Base-by-base conservation (phyloP, 805 yeast species). In the Vanderwaltozyma verrucispora region DNA sequence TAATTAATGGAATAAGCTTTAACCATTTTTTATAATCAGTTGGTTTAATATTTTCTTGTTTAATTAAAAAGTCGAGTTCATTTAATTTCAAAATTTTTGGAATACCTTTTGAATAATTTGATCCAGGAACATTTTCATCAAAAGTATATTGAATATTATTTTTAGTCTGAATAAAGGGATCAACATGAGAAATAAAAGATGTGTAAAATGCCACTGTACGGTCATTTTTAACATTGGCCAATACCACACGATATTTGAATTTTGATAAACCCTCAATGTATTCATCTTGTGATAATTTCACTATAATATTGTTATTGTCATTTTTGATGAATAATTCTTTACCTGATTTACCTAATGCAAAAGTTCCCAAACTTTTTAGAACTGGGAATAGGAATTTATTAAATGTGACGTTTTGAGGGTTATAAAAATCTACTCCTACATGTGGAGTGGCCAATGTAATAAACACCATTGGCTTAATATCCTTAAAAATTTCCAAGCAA, bases 181-280 rank as follows among this genome's bases (percentile, higher is more conserved):
- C 75, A 42, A 69, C 71, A 23, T 77, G 69, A 3, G 89, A 69
- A 40, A 89, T 80, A 56, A 68, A 87, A 0, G 94, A 69, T 0
- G 96, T 85, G 61, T 76, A 83, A 56, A 86, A 89, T 13, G 89
- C 80, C 7, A 88, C 97, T 0, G 94, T 75, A 41, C 96, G 68
- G 59, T 88, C 97, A 52, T 83, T 78, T 39, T 77, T 69, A 18
- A 80, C 70, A 59, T 89, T 88, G 9, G 95, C 87, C 39, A 86
- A 64, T 2, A 76, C 54, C 3, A 74, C 63, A 37, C 80, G 69
- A 38, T 70, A 67, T 42, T 75, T 62, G 55, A 88, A 88, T 40
- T 48, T 51, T 10, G 51, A 39, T 35, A 88, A 64, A 0, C 83
- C 94, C 36, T 69, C 57, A 35, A 62, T 60, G 50, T 68, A 88